These are phyloP conservation scores for Arthroderma uncinatum DNA, from an alignment of 2,329 filamentous ascomycete species.

Conservation along the genomic window DNA sequence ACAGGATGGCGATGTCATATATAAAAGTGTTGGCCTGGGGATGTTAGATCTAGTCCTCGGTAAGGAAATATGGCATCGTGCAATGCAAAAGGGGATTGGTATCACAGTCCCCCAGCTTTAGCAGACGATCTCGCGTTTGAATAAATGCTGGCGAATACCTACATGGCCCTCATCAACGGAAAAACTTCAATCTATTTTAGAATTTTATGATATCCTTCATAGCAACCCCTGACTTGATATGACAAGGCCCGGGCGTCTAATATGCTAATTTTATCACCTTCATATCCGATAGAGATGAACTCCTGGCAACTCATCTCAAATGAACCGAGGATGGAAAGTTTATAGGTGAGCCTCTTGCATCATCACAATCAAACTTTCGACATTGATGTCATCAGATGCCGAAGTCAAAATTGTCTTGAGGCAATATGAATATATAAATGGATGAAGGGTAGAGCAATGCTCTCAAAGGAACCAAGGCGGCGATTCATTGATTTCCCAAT, in stretches of 20 bases:
- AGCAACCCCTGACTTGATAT: too few relatives aligned
- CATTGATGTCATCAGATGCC: neutral
- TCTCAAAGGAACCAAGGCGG: neutral
- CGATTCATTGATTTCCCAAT: too few relatives aligned
- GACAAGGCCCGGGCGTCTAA: too few relatives aligned
- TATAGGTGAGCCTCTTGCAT: neutral
- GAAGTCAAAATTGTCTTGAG: neutral
- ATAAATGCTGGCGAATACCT: too few relatives aligned
- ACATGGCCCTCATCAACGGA: too few relatives aligned
- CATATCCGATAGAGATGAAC: neutral
- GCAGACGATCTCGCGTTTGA: neutral
- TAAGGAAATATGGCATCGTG: slow-evolving; percentile 46
- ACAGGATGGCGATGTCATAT: slow-evolving; percentile 53
- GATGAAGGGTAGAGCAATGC: neutral
- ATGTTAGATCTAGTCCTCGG: slow-evolving; percentile 59
- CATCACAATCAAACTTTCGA: neutral
- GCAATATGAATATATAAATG: neutral
- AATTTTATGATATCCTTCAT: too few relatives aligned
- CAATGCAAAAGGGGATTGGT: slow-evolving; percentile 46
- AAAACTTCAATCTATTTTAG: too few relatives aligned
- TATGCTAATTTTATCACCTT: too few relatives aligned
- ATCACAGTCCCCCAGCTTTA: slow-evolving; percentile 36
- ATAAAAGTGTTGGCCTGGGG: slow-evolving; percentile 57
- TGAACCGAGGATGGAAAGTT: neutral
- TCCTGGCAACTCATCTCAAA: neutral